Evolutionary conservation across 805 yeast genomes (phyloP), one percentile per base, ranked within the genome.

Genomic region (Wickerhamiella brachini): DNA sequence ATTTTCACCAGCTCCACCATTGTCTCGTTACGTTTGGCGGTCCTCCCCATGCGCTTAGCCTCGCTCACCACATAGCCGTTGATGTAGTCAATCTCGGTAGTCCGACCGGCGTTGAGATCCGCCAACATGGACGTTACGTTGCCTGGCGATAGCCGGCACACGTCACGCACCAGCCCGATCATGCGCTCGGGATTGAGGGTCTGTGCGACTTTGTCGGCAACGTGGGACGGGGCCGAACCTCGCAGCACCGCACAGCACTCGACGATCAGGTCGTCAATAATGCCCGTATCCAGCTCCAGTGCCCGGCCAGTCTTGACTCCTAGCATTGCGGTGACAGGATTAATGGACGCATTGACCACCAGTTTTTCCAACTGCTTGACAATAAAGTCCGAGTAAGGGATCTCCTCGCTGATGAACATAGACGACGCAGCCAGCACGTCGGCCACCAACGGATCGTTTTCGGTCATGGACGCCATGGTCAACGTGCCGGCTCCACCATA

Each of bases 251-350:
- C 68, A 15, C 75, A 59, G 1, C 72, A 65, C 55, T 77, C 85
- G 2, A 58, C 49, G 1, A 81, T 70, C 10, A 81, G 63, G 15
- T 65, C 61, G 21, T 55, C 59, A 59, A 78, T 63, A 1, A 57
- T 54, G 10, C 62, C 60, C 7, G 70, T 61, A 2, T 65, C 61
- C 34, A 75, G 68, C 17, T 66, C 59, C n/a, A 73, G 65, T 18
- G 90, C 67, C 49, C 83, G 85, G 34, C 94, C 95, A 61, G 93
- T 93, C 39, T 73, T 62, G 61, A 93, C 83, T 63, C 85, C 83
- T 23, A 85, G 66, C 21, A 87, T 68, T 0, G 95, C 83, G 0
- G 96, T 84, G 26, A 83, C 68, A 0, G 96, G 84, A 61, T 93
- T 90, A 56, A 90, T 80, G 60, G 93, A 85, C 1, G 85, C 75